Evolutionary conservation across 2,329 filamentous ascomycete genomes (phyloP).

Genomic region (Apiospora phragmitis): DNA sequence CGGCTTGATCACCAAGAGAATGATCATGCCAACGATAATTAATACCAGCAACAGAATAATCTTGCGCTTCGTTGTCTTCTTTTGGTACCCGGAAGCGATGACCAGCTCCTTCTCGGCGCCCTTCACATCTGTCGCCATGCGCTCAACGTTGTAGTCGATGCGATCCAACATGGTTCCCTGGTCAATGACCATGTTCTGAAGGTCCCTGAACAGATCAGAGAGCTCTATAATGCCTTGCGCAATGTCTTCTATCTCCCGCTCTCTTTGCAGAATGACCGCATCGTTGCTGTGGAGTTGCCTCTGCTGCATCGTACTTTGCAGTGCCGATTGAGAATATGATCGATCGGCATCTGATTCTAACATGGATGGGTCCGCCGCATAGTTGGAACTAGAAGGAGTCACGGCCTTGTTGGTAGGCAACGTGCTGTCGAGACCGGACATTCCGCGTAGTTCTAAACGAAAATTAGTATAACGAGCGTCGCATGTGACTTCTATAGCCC

Average conservation of each 20-base stretch:
- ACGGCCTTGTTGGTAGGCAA: conserved; percentile 52
- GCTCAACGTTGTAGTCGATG: conserved; percentile 97
- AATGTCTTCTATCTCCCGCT: conserved; percentile 96
- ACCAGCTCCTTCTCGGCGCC: conserved; percentile 89
- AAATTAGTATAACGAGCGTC: neutral
- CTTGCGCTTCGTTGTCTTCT: conserved; percentile 84
- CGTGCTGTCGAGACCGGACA: conserved; percentile 60
- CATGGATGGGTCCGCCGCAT: conserved; percentile 79
- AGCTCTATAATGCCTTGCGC: conserved; percentile 97
- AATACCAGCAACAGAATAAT: conserved; percentile 86
- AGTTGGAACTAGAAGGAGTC: conserved; percentile 53
- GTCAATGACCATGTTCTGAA: conserved; percentile 94
- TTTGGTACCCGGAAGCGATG: conserved; percentile 86
- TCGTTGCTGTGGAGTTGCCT: conserved; percentile 72
- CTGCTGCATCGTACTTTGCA: conserved; percentile 71
- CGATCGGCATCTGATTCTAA: conserved; percentile 93
- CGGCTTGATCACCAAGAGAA: conserved; percentile 78
- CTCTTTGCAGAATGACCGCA: conserved; percentile 82
- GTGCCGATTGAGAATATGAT: conserved; percentile 84
- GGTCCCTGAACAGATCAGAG: conserved; percentile 92
- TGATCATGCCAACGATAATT: conserved; percentile 83
- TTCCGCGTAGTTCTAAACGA: conserved; percentile 67
- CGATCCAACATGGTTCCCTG: conserved; percentile 89
- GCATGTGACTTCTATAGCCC: conserved; percentile 17
- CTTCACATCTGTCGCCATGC: conserved; percentile 92